Base-by-base conservation (phyloP, 768 basidiomycete species). In the Mycena galopus region DNA sequence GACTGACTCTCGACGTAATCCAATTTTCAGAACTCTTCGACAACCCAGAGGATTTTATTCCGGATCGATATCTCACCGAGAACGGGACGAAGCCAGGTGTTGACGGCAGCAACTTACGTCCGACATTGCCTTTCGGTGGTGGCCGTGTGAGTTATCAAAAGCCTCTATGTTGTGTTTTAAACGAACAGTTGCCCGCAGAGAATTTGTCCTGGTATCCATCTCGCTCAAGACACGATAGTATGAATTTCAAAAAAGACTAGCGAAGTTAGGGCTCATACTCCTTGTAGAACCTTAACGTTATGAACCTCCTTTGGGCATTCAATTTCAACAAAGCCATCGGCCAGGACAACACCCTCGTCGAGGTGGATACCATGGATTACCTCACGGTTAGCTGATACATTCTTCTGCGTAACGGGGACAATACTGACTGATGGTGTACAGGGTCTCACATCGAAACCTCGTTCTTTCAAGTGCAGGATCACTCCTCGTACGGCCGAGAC, bases 301-400 rank as follows among this genome's bases (percentile, higher is more conserved):
- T 79, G 76, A 78, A 77, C 55, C 74, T 82, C 16, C 42, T 82
- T 8, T 82, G 81, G 81, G 78, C 78, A 3, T 82, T 82, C 73
- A 63, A 79, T 32, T 82, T 81, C 68, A 70, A 11, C 21, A 47
- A 65, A 1, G 67, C 39, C 23, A 60, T 67, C 33, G 65, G 69
- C 58, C 44, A 44, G 19, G 6, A 37, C 21, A 64, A 64, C 19
- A 57, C 63, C 4, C 37, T 69, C 29, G 70, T 79, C 29, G 44
- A 63, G 27, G 44, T 67, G 35, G 75, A 78, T 62, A 56, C 65
- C 5, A 73, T 64, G 21, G 69, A 63, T 17, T 75, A 76, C 25
- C n/a, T 56, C 19, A 12, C 55, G 53, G 76, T 78, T 9, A 70
- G 27, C 53, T 19, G 16, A 64, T 44, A 29, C 14, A 32, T 30